Evolutionary conservation across 208 protist species (phyloP).

Genomic region (Willaertia magna): DNA sequence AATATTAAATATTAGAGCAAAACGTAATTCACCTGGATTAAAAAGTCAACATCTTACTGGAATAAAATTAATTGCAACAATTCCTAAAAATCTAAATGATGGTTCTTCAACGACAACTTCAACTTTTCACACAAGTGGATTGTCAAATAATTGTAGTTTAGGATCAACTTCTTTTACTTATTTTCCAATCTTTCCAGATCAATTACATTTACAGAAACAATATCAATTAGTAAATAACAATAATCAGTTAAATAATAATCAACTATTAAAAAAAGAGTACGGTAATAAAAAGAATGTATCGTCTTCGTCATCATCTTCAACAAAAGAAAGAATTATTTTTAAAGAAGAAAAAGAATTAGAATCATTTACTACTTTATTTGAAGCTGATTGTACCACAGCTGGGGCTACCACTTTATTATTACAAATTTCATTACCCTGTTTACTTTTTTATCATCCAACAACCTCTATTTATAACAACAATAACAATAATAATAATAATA

Average conservation of each 20-base stretch:
- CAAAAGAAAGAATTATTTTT: background rate
- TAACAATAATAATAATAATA: background rate
- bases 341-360: background rate
- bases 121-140: background rate
- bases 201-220: background rate
- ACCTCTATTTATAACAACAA: background rate
- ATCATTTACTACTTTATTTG: no score
- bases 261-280: no score
- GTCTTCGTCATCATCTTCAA: background rate
- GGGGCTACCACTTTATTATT: background rate
- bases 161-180: background rate
- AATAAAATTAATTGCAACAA: background rate
- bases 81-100: background rate
- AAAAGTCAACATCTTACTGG: background rate
- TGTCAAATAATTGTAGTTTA: background rate
- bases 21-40: background rate
- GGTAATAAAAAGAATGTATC: no score
- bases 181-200: no score
- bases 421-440: background rate
- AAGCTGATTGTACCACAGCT: background rate
- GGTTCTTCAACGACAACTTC: background rate
- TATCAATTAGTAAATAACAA: background rate
- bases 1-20: background rate
- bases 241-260: no score
- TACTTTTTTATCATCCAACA: background rate